A percentile compares a stretch with the other conserved stretches of the same genome.
These are phyloP conservation scores for Mycena sp. DNA, from an alignment of 1,284 basidiomycete genomes.

Conservation along the genomic window DNA sequence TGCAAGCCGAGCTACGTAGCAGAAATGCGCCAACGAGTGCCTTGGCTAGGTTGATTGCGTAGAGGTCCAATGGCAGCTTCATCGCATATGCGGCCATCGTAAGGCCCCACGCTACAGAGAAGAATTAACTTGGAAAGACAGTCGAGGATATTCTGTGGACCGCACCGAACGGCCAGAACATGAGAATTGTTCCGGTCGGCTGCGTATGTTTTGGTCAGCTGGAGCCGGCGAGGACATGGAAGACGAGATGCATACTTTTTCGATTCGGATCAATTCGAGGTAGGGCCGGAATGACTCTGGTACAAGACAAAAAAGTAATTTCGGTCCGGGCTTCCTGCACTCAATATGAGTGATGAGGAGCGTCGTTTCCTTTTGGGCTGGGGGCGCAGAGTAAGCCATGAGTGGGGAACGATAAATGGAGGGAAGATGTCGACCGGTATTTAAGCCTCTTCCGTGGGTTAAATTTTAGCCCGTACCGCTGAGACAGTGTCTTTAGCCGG, in stretches of 20 bases:
- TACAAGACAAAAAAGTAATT: slow-evolving; percentile 45
- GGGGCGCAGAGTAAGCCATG: slow-evolving; percentile 7
- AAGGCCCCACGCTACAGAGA: slow-evolving; percentile 53
- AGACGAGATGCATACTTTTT: slow-evolving; percentile 47
- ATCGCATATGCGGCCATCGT: slow-evolving; percentile 54
- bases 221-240: neutral
- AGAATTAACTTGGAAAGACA: neutral
- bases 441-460: neutral
- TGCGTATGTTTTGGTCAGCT: slow-evolving; percentile 30
- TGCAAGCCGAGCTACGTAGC: slow-evolving; percentile 58
- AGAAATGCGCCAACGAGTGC: slow-evolving; percentile 51
- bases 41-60: slow-evolving; percentile 41
- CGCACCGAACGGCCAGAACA: slow-evolving; percentile 66
- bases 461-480: neutral
- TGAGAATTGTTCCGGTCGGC: slow-evolving; percentile 61
- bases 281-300: slow-evolving; percentile 49
- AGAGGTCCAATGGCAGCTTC: slow-evolving; percentile 42
- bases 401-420: neutral
- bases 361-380: slow-evolving; percentile 35
- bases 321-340: slow-evolving; percentile 21
- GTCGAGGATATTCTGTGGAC: neutral
- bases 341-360: slow-evolving; percentile 39
- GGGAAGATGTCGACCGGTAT: neutral
- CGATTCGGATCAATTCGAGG: slow-evolving; percentile 59
- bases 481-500: slow-evolving; percentile 7